Conservation (phyloP, 805 yeast species). For the Ogataea wickerhamii region DNA sequence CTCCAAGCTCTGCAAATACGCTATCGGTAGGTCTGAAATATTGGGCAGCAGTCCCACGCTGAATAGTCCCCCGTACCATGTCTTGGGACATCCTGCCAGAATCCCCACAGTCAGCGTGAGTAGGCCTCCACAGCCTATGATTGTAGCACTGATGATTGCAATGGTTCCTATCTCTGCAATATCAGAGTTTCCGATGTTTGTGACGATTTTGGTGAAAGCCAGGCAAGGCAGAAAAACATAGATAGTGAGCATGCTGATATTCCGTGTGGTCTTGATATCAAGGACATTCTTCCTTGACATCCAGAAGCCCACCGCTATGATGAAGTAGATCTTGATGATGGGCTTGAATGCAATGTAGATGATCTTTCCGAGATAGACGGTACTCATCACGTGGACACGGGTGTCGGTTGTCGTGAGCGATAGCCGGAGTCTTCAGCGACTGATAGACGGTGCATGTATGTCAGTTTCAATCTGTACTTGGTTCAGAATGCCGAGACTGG, state of each 20-base stretch:
- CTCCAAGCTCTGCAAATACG: slow-evolving; percentile 72
- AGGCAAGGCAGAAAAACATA: slow-evolving; percentile 71
- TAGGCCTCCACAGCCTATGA: slow-evolving; percentile 43
- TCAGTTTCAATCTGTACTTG: too few relatives aligned
- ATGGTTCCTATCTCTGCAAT: slow-evolving; percentile 68
- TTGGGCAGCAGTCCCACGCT: slow-evolving; percentile 76
- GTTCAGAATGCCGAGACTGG: too few relatives aligned
- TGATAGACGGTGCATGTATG: too few relatives aligned
- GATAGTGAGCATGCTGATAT: slow-evolving; percentile 65
- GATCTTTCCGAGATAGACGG: slow-evolving; percentile 50
- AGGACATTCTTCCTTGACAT: slow-evolving; percentile 62
- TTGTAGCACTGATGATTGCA: slow-evolving; percentile 44
- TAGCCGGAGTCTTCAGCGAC: too few relatives aligned
- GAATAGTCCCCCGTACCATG: slow-evolving; percentile 70
- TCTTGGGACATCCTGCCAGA: slow-evolving; percentile 58
- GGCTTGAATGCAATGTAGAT: slow-evolving; percentile 82
- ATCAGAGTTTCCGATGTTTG: slow-evolving; percentile 61
- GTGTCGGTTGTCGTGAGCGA: too few relatives aligned
- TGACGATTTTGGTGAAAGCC: slow-evolving; percentile 68
- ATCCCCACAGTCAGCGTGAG: slow-evolving; percentile 40
- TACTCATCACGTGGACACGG: too few relatives aligned
- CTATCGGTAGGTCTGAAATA: slow-evolving; percentile 80
- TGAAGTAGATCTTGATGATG: slow-evolving; percentile 75
- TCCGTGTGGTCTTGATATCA: slow-evolving; percentile 63
- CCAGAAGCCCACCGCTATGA: slow-evolving; percentile 61